Evolutionary conservation across 495 filamentous ascomycete genomes (phyloP).

Genomic region (Pseudomonodictys pantanalensis): DNA sequence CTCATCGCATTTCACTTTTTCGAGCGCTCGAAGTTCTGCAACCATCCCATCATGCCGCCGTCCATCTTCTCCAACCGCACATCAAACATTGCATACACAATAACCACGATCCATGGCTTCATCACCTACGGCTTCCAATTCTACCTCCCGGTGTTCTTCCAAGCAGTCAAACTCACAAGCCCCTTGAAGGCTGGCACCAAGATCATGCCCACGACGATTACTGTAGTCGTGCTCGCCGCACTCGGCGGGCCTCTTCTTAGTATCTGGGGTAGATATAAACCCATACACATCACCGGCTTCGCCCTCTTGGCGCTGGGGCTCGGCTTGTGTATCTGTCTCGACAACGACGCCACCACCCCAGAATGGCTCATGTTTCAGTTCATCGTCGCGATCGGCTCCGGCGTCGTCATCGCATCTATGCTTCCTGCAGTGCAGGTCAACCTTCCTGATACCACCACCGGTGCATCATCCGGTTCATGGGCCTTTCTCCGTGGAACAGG

Average conservation of each 20-base stretch:
- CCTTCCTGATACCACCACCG: slow-evolving; percentile 43
- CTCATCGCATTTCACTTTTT: slow-evolving; percentile 17
- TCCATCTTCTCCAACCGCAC: slow-evolving; percentile 51
- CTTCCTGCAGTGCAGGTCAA: slow-evolving; percentile 53
- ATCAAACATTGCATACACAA: slow-evolving; percentile 44
- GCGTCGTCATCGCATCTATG: slow-evolving; percentile 47
- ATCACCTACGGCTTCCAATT: slow-evolving; percentile 55
- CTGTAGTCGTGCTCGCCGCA: slow-evolving; percentile 48
- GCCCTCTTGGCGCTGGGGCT: slow-evolving; percentile 46
- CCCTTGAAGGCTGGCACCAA: slow-evolving; percentile 57
- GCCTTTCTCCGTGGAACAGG: slow-evolving; percentile 58
- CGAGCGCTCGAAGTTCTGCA: slow-evolving; percentile 20
- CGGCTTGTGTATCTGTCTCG: slow-evolving; percentile 46
- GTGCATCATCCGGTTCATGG: slow-evolving; percentile 52
- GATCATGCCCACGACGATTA: slow-evolving; percentile 57
- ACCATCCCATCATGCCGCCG: slow-evolving; percentile 30
- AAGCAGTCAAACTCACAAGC: slow-evolving; percentile 53
- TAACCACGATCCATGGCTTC: slow-evolving; percentile 52
- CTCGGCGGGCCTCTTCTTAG: slow-evolving; percentile 45
- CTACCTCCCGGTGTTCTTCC: slow-evolving; percentile 64
- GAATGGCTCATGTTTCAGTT: slow-evolving; percentile 51
- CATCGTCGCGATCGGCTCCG: slow-evolving; percentile 47
- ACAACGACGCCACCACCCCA: slow-evolving; percentile 42
- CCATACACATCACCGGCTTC: slow-evolving; percentile 54
- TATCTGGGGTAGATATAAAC: slow-evolving; percentile 48